Base-by-base conservation (phyloP, 1,284 basidiomycete species). In the Melampsora americana region DNA sequence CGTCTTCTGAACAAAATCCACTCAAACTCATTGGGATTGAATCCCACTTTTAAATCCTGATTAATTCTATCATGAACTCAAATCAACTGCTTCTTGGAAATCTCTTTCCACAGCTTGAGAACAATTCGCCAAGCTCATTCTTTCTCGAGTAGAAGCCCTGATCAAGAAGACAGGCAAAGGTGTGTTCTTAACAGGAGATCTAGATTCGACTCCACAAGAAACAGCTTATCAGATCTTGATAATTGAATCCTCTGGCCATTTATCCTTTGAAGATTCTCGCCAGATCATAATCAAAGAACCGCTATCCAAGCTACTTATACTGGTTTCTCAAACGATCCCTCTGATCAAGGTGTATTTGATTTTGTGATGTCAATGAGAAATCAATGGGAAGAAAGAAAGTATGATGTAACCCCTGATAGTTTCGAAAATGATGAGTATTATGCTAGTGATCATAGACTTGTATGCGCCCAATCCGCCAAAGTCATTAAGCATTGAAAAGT, bases 161-260 rank as follows among this genome's bases (percentile, higher is more conserved):
- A 46, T 66, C 11, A 35, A 46, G 23, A 42, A 66, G 67, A 69
- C 64, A 42, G 61, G 44, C 48, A 42, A 20, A 18, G 75, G 79
- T 12, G 68, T 80, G 0, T 65, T 80, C 1, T 48, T 80, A n/a
- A 69, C 78, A 16, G 80, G 80, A 0, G 80, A 80, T 46, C 35
- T 80, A n/a, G 80, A 81, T 62, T 79, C 80, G n/a, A 77, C 78
- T 0, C 71, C 69, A 0, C 61, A 78, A 39, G 80, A 81, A 56
- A 53, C 59, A 39, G 79, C 79, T 11, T 81, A 81, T 65, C 77
- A 78, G 32, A 71, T 75, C 11, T 65, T 81, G 2, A 81, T 80
- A 0, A 79, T 77, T 0, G 79, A 42, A 11, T 30, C 30, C 14
- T 59, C 59, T 23, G 69, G 32, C 68, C 42, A 32, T 59, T 68